Base-by-base conservation (phyloP, 2,329 filamentous ascomycete genomes). In the Dothidotthia symphoricarpi region DNA sequence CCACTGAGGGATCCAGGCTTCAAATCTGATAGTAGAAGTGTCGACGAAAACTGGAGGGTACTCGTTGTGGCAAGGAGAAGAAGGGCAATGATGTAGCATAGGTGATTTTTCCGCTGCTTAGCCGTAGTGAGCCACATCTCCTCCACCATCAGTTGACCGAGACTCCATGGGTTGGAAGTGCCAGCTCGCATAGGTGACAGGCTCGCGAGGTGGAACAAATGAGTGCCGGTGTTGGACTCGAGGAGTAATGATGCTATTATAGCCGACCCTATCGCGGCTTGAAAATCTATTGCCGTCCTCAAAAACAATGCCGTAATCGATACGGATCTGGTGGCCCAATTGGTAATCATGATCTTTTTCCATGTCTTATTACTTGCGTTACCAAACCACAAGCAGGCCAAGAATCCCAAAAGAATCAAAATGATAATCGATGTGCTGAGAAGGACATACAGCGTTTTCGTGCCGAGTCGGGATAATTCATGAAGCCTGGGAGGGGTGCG, bases 21-120 rank as follows among this genome's bases (percentile, higher is more conserved):
- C 3, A 45, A 19, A 17, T 45, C 43, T 11, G 38, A 45, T 9
- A 45, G 32, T n/a, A 42, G 12, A 3, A 41, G 13, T 4, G 39
- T 45, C 14, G 39, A 42, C 14, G 34, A 38, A 13, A 42, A 45
- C 24, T 45, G 43, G 22, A 45, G 22, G 7, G 33, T 27, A 15
- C 24, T 38, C 4, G 43, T 45, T 12, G 43, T 45, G n/a, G 33
- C 24, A 9, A 41, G 16, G 24, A 45, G 31, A 12, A 26, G 16
- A n/a, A 27, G 16, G 8, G 28, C 33, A 15, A 33, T 24, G 2
- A 24, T 25, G n/a, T 25, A 28, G 8, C 27, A 19, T 10, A 10
- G 16, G 24, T 44, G 25, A 17, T 39, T 30, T 19, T 10, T 15
- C 22, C 29, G 24, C 16, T 31, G 32, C 19, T 22, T 31, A 25